Evolutionary conservation across 441 rosid species (phyloP), one percentile per base, ranked within the genome.

Genomic region (Pelargonium citronellum): DNA sequence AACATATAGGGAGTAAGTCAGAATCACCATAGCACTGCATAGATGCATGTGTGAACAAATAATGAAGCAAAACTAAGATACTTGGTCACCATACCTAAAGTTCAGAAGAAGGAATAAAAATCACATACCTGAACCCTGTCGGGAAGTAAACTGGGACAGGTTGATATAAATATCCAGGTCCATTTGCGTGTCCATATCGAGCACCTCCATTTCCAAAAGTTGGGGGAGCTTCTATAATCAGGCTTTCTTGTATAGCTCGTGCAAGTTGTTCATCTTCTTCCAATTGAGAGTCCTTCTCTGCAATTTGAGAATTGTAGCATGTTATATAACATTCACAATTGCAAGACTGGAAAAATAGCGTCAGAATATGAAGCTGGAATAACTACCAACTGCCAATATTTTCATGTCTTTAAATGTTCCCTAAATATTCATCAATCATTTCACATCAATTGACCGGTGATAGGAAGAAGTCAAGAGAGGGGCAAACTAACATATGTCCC

Each of bases 221-320:
- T 13, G 85, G 85, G 58, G 90, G 77, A 76, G 81, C 71, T 75
- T 82, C 83, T 69, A 82, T 63, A 57, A 67, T 76, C 82, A 87
- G 75, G 80, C 91, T 89, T 74, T 89, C 91, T 79, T 87, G 87
- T 71, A 86, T 6, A 67, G 90, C 95, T 83, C 85, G 83, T 27
- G 91, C 95, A 79, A 89, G 89, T 64, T 77, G 90, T 72, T 87
- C 95, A 79, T 89, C 91, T 71, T 87, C 95, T 71, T 83, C 86
- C 73, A 82, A 74, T 68, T 69, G 84, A 65, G 78, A 61, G 22
- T 80, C 77, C 68, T 81, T 76, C 75, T 86, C 99, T 91, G 57
- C 57, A 13, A 49, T 12, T 49, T 49, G n/a, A 49, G 57, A 49
- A 12, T 49, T 3, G 57, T 49, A 11, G 15, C 16, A 49, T 49